A percentile compares a stretch with the other conserved stretches of the same genome.
Conservation (phyloP, 192 early-diverging fungal species). For the Umbelopsis isabellina region DNA sequence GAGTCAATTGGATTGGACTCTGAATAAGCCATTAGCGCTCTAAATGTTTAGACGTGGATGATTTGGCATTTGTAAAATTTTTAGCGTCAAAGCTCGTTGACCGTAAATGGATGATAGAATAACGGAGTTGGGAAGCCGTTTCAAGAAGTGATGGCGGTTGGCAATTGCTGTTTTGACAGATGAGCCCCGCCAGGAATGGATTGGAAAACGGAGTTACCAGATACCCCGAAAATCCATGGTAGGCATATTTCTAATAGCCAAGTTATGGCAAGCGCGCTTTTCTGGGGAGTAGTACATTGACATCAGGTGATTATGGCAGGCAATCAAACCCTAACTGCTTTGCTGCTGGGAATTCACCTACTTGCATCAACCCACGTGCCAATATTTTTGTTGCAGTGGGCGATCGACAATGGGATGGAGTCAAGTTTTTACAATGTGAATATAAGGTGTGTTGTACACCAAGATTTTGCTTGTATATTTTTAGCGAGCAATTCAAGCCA, state of each 20-base stretch:
- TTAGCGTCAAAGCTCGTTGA: neutral
- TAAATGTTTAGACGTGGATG: too few species aligned
- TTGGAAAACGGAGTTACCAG: neutral
- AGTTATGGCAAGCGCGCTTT: neutral
- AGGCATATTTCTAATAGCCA: neutral
- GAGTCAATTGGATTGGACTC: too few species aligned
- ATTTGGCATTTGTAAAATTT: too few species aligned
- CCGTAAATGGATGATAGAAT: neutral
- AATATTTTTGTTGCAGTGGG: neutral
- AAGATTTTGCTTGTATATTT: too few species aligned
- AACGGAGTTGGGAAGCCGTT: neutral
- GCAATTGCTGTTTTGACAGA: constrained; percentile 11
- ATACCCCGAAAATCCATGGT: neutral
- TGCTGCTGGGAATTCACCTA: too few species aligned
- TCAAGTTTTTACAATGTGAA: too few species aligned
- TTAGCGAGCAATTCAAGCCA: too few species aligned
- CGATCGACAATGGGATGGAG: too few species aligned
- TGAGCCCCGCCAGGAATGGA: neutral
- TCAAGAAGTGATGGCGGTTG: neutral
- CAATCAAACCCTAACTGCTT: too few species aligned
- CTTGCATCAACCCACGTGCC: neutral
- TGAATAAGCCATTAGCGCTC: too few species aligned
- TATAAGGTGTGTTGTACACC: too few species aligned
- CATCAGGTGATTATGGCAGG: too few species aligned
- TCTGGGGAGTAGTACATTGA: neutral